A percentile compares a stretch with the other conserved stretches of the same genome.
Conservation (phyloP, 768 basidiomycete species). For the Filobasidium wieringae region DNA sequence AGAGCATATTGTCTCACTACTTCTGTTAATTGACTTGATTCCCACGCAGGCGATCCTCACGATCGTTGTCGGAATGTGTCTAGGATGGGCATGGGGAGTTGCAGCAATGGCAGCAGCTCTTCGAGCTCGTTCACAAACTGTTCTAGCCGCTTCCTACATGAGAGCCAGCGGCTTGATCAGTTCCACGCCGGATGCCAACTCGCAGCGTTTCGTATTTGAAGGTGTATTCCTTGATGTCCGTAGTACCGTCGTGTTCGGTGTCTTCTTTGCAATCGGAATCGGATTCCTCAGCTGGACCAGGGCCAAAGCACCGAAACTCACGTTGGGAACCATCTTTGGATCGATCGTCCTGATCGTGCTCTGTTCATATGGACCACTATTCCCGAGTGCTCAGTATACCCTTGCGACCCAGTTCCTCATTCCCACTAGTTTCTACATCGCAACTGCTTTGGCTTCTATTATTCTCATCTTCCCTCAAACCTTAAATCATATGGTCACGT, state of each 20-base stretch:
- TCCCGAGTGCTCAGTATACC: conserved; percentile 38
- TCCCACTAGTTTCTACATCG: conserved; percentile 45
- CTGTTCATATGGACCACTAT: conserved; percentile 44
- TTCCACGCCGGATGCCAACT: conserved; percentile 30
- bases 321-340: conserved; percentile 44
- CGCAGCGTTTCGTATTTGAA: conserved; percentile 43
- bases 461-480: conserved; percentile 49
- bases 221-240: conserved; percentile 48
- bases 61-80: conserved; percentile 43
- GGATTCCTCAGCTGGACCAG: conserved; percentile 45
- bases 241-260: conserved; percentile 45
- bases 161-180: conserved; percentile 1
- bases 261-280: conserved; percentile 45
- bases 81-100: conserved; percentile 50
- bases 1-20: neutral
- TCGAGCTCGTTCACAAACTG: conserved; percentile 28
- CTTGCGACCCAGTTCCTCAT: conserved; percentile 36
- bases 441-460: conserved; percentile 44
- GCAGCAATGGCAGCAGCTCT: conserved; percentile 49
- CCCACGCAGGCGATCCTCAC: conserved; percentile 41
- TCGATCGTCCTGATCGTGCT: conserved; percentile 43
- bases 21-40: neutral
- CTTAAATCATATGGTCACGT: conserved; percentile 43
- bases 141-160: conserved; percentile 4
- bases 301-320: conserved; percentile 45